Conservation (phyloP, 2,329 filamentous ascomycete species). For the Pseudocercospora crystallina region DNA sequence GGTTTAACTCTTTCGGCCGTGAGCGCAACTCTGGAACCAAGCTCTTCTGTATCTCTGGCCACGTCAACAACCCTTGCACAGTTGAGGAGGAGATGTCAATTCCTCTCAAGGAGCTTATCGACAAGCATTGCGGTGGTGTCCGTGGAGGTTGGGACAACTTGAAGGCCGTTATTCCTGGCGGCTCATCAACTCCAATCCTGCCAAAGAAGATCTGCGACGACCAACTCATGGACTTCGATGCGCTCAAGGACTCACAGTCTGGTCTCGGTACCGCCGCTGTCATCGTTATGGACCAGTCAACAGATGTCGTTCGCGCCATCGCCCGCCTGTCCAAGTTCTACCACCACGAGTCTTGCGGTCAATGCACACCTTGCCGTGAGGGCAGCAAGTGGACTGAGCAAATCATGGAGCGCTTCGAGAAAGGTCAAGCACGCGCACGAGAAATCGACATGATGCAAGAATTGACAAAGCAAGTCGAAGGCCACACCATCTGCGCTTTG, state of each 20-base stretch:
- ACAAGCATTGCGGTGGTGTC: conserved; percentile 97
- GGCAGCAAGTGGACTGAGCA: conserved; percentile 99
- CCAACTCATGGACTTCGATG: conserved; percentile 98
- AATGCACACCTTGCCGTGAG: conserved; percentile 99
- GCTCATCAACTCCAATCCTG: conserved; percentile 92
- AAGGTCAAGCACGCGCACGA: conserved; percentile 79
- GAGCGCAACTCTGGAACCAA: conserved; percentile 97
- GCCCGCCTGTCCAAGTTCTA: conserved; percentile 94
- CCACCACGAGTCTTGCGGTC: conserved; percentile 95
- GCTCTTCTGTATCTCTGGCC: conserved; percentile 96
- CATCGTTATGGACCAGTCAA: conserved; percentile 98
- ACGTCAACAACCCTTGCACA: conserved; percentile 97
- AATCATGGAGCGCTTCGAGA: conserved; percentile 96
- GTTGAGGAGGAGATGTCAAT: conserved; percentile 99
- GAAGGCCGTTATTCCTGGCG: conserved; percentile 89
- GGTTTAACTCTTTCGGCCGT: conserved; percentile 92
- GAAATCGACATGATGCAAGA: conserved; percentile 99
- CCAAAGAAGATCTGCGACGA: conserved; percentile 88
- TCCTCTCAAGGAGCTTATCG: conserved; percentile 89
- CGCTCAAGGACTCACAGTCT: conserved; percentile 94
- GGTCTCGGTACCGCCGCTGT: conserved; percentile 96
- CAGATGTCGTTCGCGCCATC: conserved; percentile 93
- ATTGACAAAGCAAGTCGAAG: conserved; percentile 98
- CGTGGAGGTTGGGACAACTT: conserved; percentile 97
- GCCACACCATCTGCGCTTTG: conserved; percentile 96